phyloP scores from a whole-genome alignment of 192 early-diverging fungal species.

The Entophlyctis luteolus region DNA sequence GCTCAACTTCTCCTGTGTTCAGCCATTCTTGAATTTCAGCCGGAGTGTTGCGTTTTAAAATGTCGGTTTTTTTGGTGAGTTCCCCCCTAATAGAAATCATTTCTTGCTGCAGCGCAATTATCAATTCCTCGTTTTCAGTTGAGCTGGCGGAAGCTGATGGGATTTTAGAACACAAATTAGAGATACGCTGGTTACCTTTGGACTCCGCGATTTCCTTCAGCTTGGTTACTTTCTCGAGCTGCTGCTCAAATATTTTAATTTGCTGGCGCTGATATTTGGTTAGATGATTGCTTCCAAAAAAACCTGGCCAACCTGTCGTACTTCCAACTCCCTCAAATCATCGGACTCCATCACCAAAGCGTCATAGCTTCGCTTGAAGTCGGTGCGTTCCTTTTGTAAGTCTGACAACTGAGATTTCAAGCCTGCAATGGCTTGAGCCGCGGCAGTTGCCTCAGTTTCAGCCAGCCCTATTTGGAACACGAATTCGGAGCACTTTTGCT shows the following conservation, averaged over 20 bases:
- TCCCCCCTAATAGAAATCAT: slow-evolving; percentile 24
- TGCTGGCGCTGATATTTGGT: slow-evolving; percentile 2
- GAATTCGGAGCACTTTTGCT: slow-evolving; percentile 11
- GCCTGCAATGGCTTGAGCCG: not conserved
- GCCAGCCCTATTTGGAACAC: slow-evolving; percentile 7
- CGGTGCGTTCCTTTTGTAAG: slow-evolving; percentile 8
- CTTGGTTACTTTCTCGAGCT: slow-evolving; percentile 15
- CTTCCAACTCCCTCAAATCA: not conserved
- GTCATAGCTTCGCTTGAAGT: slow-evolving; percentile 2
- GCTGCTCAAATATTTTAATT: slow-evolving; percentile 24
- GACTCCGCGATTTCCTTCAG: slow-evolving; percentile 15
- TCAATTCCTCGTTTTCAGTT: slow-evolving; percentile 22
- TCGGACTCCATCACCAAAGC: not conserved
- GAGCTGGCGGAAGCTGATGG: slow-evolving; percentile 7
- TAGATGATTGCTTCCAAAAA: not conserved
- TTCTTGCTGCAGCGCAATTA: slow-evolving; percentile 21
- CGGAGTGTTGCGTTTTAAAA: slow-evolving; percentile 16
- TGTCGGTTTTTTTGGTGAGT: slow-evolving; percentile 19
- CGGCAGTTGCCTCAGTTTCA: not conserved
- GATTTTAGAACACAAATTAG: not conserved
- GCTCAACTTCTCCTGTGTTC: slow-evolving; percentile 13
- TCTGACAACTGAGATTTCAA: not conserved
- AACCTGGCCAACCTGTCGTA: slow-evolving; percentile 1
- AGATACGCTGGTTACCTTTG: not conserved
- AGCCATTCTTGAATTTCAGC: slow-evolving; percentile 26